Percentiles rank a stretch among this genome's conserved stretches.
These are phyloP conservation scores for Zygosaccharomyces gambellarensis DNA, from an alignment of 805 yeast genomes.

Conservation along the genomic window DNA sequence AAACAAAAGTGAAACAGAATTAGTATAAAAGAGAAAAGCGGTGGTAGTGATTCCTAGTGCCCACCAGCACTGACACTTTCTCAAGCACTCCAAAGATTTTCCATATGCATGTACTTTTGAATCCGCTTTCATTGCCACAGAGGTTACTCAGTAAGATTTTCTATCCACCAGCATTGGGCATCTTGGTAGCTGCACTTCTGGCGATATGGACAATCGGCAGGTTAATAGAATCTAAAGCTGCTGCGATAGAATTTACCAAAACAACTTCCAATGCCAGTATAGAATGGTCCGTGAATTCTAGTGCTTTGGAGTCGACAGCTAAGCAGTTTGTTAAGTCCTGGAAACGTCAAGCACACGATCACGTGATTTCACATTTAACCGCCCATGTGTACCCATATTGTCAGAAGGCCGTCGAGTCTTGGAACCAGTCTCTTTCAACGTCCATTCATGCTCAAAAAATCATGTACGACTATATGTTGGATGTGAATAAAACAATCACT, in stretches of 20 bases:
- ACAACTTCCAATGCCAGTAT: constrained; percentile 3
- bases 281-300: background rate
- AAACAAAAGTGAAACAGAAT: constrained; percentile 5
- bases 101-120: constrained; percentile 4
- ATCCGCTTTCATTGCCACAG: constrained; percentile 13
- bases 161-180: constrained; percentile 13
- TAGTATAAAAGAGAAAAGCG: background rate
- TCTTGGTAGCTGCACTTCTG: constrained; percentile 9
- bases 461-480: constrained; percentile 4
- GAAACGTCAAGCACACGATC: background rate
- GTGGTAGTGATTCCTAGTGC: background rate
- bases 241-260: constrained; percentile 1
- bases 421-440: constrained; percentile 10
- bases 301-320: background rate
- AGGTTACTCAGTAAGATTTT: constrained; percentile 14
- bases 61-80: background rate
- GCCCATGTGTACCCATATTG: constrained; percentile 4
- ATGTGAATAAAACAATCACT: constrained; percentile 11
- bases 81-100: background rate
- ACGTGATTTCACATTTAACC: constrained; percentile 1
- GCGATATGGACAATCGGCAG: constrained; percentile 14
- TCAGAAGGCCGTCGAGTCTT: constrained; percentile 2
- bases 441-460: constrained; percentile 5
- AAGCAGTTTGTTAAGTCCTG: constrained; percentile 1
- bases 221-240: constrained; percentile 3